Evolutionary conservation across 306 rosid species (phyloP).

Genomic region (Cicer judaicum): DNA sequence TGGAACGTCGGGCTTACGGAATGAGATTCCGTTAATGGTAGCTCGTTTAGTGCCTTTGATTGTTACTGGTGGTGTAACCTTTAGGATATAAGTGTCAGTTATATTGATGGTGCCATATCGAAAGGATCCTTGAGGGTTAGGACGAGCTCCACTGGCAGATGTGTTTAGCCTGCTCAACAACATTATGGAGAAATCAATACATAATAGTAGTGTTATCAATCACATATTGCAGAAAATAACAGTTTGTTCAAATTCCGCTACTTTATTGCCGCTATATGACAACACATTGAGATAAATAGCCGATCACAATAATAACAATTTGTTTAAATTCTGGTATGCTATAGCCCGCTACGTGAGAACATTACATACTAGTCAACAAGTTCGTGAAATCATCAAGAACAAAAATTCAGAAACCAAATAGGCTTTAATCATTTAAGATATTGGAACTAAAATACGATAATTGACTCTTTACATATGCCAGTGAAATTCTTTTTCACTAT

Average conservation of each 20-base stretch:
- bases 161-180: slow-evolving; percentile 68
- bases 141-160: slow-evolving; percentile 93
- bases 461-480: too few species aligned
- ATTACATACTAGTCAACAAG: too few species aligned
- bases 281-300: too few species aligned
- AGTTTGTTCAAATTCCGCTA: too few species aligned
- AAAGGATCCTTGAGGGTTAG: slow-evolving; percentile 94
- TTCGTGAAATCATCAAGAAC: too few species aligned
- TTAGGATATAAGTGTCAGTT: slow-evolving; percentile 75
- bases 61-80: slow-evolving; percentile 57
- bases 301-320: too few species aligned
- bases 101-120: slow-evolving; percentile 80
- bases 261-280: too few species aligned
- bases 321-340: too few species aligned
- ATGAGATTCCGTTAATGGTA: slow-evolving; percentile 82
- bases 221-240: not conserved
- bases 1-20: slow-evolving; percentile 69
- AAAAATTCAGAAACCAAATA: not conserved
- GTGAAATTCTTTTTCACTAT: too few species aligned
- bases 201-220: not conserved
- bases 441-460: not conserved
- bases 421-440: not conserved
- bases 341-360: too few species aligned
- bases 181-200: slow-evolving; percentile 29
- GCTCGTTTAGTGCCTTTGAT: slow-evolving; percentile 64